phyloP scores from a whole-genome alignment of 176 grass and related monocot species.

The Musa acuminata region DNA sequence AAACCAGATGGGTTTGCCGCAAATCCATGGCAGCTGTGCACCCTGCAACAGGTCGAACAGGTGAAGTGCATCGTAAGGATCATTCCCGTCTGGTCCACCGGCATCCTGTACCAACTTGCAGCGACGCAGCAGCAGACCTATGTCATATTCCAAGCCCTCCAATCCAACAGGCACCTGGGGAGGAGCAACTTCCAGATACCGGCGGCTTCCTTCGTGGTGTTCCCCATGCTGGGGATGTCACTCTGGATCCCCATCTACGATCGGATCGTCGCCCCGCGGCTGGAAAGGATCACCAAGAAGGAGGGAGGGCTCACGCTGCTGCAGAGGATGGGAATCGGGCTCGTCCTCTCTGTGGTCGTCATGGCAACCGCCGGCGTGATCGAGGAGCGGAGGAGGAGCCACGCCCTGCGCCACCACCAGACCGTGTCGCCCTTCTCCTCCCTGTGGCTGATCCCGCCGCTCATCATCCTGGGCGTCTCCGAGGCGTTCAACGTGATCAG shows the following conservation, averaged over 20 bases:
- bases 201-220: slow-evolving; percentile 40
- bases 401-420: slow-evolving; percentile 5
- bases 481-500: slow-evolving; percentile 74
- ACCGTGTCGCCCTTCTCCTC: slow-evolving; percentile 29
- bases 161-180: slow-evolving; percentile 7
- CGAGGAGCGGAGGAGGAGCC: slow-evolving; percentile 26
- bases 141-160: slow-evolving; percentile 44
- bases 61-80: slow-evolving; percentile 51
- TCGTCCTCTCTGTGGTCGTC: slow-evolving; percentile 32
- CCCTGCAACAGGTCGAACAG: slow-evolving; percentile 63
- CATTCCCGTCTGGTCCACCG: slow-evolving; percentile 48
- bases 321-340: slow-evolving; percentile 61
- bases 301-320: slow-evolving; percentile 53
- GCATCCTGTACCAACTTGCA: slow-evolving; percentile 39
- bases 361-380: slow-evolving; percentile 36
- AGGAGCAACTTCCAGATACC: neutral
- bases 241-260: slow-evolving; percentile 66
- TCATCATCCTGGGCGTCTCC: slow-evolving; percentile 34
- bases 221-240: slow-evolving; percentile 54
- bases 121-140: slow-evolving; percentile 53
- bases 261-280: slow-evolving; percentile 36
- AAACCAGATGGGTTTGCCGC: slow-evolving; percentile 1
- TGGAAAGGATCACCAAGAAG: slow-evolving; percentile 24
- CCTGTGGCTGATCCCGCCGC: slow-evolving; percentile 51
- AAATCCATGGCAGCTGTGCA: slow-evolving; percentile 53